Evolutionary conservation across 371 early-diverging fungal species (phyloP), one percentile per base, ranked within the genome.

Genomic region (Smittium culicis): DNA sequence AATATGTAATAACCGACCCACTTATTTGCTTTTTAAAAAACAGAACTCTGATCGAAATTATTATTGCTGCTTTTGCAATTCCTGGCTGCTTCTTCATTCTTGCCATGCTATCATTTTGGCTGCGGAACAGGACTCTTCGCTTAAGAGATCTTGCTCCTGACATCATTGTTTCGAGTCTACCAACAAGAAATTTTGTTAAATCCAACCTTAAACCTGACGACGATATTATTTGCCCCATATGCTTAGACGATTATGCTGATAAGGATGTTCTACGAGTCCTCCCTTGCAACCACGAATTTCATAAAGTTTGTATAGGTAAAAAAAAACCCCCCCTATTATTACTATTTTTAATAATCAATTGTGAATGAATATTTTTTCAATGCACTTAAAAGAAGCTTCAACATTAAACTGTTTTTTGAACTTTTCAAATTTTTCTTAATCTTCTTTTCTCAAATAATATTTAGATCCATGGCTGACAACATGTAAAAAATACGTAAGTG

Each of bases 221-320:
- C 45, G 81, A 85, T 24, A 83, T 83, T 33, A 87, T 87, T 54
- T 98, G 99, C 74, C 88, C 88, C 29, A 92, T 99, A 60, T 99
- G 99, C 79, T 77, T 97, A 67, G 92, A 92, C 32, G 91, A 90
- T 64, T 97, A 88, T 77, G 77, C 79, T 33, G 84, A 85, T 33
- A 88, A 85, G 2, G 90, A 91, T 31, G 79, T 83, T 62, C 72
- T 96, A 34, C 75, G 96, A 8, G 78, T 85, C 11, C 76, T 99
- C 62, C 89, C 89, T 0, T 99, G 99, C 76, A 77, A 78, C 35
- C 99, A 99, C 75, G 82, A 83, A 64, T 99, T 91, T 77, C 99
- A 99, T 72, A 79, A 83, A 34, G 78, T 79, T 2, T 99, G 99
- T 77, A 88, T 98, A 32, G 96, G 35, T 64, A 64, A 45, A 11